These are phyloP conservation scores for Penicillium ochrochloron DNA, from an alignment of 495 filamentous ascomycete genomes.

Conservation along the genomic window DNA sequence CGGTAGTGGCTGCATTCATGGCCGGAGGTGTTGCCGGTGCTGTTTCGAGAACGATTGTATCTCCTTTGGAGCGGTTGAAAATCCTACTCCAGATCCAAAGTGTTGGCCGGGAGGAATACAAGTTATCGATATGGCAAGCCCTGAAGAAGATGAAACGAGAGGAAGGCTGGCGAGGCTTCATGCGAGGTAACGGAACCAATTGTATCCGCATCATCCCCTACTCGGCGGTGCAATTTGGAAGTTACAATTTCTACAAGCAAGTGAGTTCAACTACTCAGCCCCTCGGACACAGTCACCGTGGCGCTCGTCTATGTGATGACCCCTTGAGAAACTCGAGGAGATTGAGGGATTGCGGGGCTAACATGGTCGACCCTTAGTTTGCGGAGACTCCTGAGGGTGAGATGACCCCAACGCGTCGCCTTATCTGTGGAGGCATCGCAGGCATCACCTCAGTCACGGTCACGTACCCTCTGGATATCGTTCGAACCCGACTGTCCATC, in stretches of 20 bases:
- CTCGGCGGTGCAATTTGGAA: constrained; percentile 96
- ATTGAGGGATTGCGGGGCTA: neutral
- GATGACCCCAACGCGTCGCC: constrained; percentile 68
- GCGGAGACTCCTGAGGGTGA: constrained; percentile 75
- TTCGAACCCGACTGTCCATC: constrained; percentile 92
- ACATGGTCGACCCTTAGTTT: constrained; percentile 52
- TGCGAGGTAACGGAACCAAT: constrained; percentile 97
- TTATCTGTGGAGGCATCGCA: constrained; percentile 84
- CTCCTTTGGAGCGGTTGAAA: constrained; percentile 92
- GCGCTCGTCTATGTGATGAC: neutral
- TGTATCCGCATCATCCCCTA: constrained; percentile 98
- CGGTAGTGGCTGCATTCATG: constrained; percentile 87
- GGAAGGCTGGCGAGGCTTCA: constrained; percentile 94
- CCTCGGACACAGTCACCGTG: neutral
- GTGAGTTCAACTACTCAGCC: constrained; percentile 54
- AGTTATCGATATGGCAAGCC: constrained; percentile 84
- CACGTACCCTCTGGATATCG: constrained; percentile 90
- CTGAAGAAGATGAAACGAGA: constrained; percentile 93
- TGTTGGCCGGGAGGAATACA: constrained; percentile 87
- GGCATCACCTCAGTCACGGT: constrained; percentile 90
- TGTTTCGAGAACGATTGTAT: constrained; percentile 96
- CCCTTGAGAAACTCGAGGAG: neutral
- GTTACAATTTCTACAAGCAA: constrained; percentile 95
- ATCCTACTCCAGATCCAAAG: constrained; percentile 97
- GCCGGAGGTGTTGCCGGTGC: constrained; percentile 96